A percentile compares a stretch with the other conserved stretches of the same genome.
Conservation (phyloP, 805 yeast species). For the Saccharomycopsis guyanensis region DNA sequence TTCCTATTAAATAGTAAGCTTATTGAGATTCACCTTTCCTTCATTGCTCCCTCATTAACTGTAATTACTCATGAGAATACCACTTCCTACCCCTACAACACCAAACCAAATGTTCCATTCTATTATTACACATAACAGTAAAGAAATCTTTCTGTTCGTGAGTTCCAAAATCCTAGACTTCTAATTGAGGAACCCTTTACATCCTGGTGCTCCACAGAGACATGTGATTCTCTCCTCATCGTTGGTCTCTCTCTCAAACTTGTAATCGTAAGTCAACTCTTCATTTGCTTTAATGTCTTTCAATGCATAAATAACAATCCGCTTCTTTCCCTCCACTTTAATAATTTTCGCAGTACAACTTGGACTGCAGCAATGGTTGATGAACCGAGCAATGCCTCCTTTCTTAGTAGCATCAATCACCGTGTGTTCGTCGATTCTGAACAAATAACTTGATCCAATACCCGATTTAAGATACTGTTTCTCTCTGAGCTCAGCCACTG, state of each 20-base stretch:
- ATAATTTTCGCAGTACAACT: constrained; percentile 96
- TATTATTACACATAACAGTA: no score
- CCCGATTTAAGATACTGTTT: constrained; percentile 80
- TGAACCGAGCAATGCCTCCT: constrained; percentile 95
- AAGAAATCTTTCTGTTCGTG: no score
- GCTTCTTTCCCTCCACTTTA: constrained; percentile 85
- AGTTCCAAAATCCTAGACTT: no score
- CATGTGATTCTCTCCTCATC: constrained; percentile 86
- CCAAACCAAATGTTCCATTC: no score
- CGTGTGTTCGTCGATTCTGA: constrained; percentile 86
- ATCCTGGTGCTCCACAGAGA: constrained; percentile 90
- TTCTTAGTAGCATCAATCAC: constrained; percentile 96
- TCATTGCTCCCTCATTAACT: no score
- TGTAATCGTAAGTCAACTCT: constrained; percentile 93
- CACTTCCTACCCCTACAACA: no score
- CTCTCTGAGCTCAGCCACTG: constrained; percentile 89
- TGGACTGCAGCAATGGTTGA: constrained; percentile 96
- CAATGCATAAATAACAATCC: constrained; percentile 91
- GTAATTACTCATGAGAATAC: no score
- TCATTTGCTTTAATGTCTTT: constrained; percentile 82
- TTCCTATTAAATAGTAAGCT: no score
- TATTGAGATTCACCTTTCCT: no score
- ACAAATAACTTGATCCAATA: constrained; percentile 89
- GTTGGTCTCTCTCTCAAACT: constrained; percentile 85
- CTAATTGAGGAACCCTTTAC: constrained; percentile 84